Evolutionary conservation across 148 eudicot genomes (phyloP), one percentile per base, ranked within the genome.

Genomic region (Tetragonia tetragonoides): DNA sequence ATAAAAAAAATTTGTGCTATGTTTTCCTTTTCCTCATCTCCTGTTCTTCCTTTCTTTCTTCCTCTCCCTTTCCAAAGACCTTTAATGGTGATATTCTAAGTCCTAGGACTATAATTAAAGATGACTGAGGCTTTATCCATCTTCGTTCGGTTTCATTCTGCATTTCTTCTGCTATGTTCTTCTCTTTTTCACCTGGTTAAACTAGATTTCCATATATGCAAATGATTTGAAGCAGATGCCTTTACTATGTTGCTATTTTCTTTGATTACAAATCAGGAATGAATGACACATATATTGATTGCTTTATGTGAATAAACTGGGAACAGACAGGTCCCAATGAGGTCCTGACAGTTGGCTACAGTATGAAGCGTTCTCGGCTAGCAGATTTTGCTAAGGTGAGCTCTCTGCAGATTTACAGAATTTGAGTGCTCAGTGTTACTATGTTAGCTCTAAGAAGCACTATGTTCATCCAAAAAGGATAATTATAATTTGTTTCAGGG

Each of bases 281-380:
- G 12, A 57, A 64, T 71, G 54, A 44, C 72, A 14, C 34, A 37
- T 38, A n/a, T 71, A 10, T n/a, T 79, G 38, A 79, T 56, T 40
- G 38, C 53, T 66, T 64, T 65, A 46, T 51, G 46, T 39, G 0
- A 65, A 64, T 61, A 40, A 16, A 39, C 41, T 75, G 68, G 75
- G 56, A 73, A 54, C 91, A 94, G 98, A 90, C 72, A 78, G 69
- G 77, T 11, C 84, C 81, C 59, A 77, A 79, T 54, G 85, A 88
- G 24, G 46, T 65, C 44, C 70, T 89, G 80, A 81, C 83, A 21
- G 89, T 95, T 74, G 99, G 93, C 60, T 95, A 95, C 82, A 75
- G 88, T 64, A 95, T 95, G 99, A 95, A 93, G 86, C 92, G 88
- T 78, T 89, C 99, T 76, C 97, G 99, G 40, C 97, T 89, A 85